Evolutionary conservation across 352 stramenopile species (phyloP), one percentile per base, ranked within the genome.

Genomic region (Pythium monospermum): DNA sequence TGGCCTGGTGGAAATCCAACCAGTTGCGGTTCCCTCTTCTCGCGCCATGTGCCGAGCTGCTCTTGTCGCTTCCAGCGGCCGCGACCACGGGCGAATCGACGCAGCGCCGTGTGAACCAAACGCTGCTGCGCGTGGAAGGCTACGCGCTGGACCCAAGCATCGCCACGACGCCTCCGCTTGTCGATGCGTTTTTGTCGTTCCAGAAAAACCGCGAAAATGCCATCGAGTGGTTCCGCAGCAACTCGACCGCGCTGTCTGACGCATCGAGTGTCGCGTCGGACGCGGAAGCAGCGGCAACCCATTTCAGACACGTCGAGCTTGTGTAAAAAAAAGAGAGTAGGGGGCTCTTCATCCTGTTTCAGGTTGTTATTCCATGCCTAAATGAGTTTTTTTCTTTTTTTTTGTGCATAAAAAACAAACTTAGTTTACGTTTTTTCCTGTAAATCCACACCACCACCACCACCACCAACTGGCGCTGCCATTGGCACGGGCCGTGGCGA

Each of bases 171-270:
- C 69, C 71, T 23, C 66, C 65, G 6, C 64, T 92, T 31, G 49
- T 86, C n/a, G 76, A 90, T 45, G 74, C 76, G 42, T 87, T 84
- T 47, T 31, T 92, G 36, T 84, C 72, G 61, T 92, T 92, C 57
- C 81, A 92, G 56, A 83, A 83, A 63, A 92, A 92, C 66, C 85
- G 85, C 54, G 59, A 82, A 19, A 82, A 72, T 35, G 81, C 73
- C 4, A 46, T 90, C 21, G 81, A 91, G 56, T 87, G 78, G 76
- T 87, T 91, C 69, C 70, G 72, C 48, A 80, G 66, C 42, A 68
- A 68, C 18, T 42, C 60, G 10, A 68, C 52, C 0, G 44, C 59
- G 7, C 38, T 69, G 13, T 53, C 66, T 4, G 61, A 69, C 18
- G 44, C 66, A n/a, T 41, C 46, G 3, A 18, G 59, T 6, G 23